Conservation (phyloP, 1,139 yeast species). For the Hansenula anomala region DNA sequence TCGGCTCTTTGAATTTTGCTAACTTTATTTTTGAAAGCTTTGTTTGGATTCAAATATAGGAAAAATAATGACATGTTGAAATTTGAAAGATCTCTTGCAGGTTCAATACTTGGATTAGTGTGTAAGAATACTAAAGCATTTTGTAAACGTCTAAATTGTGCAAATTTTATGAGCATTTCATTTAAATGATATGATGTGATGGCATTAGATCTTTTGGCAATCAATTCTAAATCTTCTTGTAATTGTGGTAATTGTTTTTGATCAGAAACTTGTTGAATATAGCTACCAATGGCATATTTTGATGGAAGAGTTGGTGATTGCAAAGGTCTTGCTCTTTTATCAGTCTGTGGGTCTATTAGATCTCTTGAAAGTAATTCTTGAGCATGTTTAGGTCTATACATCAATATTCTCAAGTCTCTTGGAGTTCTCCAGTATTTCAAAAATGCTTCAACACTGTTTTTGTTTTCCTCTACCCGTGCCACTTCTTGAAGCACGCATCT, state of each 20-base stretch:
- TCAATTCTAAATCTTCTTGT: conserved; percentile 24
- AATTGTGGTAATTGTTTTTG: no score
- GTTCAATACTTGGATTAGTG: background rate
- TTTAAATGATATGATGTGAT: conserved; percentile 26
- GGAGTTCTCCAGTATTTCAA: conserved; percentile 25
- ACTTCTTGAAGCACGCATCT: conserved; percentile 6
- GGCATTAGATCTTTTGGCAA: conserved; percentile 22
- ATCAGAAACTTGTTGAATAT: no score
- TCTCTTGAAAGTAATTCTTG: conserved; percentile 53
- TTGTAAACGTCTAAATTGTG: conserved; percentile 19
- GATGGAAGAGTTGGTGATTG: conserved; percentile 32
- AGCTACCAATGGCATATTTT: no score
- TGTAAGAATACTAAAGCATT: conserved; percentile 20
- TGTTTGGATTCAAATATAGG: conserved; percentile 18
- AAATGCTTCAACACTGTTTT: conserved; percentile 11
- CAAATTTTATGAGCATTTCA: conserved; percentile 25
- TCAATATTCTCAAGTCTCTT: conserved; percentile 31
- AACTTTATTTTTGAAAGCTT: conserved; percentile 7
- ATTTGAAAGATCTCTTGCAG: conserved; percentile 1
- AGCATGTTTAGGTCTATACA: conserved; percentile 41
- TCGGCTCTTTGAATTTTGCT: conserved; percentile 12
- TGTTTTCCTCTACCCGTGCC: background rate
- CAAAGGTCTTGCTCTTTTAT: conserved; percentile 34
- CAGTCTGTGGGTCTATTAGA: conserved; percentile 38
- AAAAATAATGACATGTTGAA: conserved; percentile 16